phyloP scores from a whole-genome alignment of 345 rosid genomes.

The Brassica juncea region DNA sequence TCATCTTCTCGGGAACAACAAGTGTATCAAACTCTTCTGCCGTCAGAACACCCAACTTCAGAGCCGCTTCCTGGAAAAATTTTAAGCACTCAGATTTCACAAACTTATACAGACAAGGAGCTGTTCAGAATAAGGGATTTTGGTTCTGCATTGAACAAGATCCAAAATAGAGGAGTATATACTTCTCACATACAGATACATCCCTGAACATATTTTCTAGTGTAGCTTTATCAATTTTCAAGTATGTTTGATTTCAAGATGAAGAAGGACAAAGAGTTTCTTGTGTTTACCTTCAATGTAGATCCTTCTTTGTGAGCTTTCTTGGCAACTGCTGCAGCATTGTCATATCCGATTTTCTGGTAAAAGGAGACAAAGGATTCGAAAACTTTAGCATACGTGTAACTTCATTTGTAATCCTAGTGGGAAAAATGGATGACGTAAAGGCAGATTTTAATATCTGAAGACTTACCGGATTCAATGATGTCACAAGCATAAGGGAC shows the following conservation, averaged over 20 bases:
- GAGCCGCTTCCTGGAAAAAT: slow-evolving; percentile 70
- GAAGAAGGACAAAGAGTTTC: slow-evolving; percentile 1
- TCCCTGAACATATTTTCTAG: not conserved
- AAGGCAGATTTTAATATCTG: slow-evolving; percentile 3
- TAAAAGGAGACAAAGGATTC: slow-evolving; percentile 29
- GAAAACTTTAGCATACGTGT: not conserved
- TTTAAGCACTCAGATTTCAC: not conserved
- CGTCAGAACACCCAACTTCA: slow-evolving; percentile 70
- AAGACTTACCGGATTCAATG: slow-evolving; percentile 89
- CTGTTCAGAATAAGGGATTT: not conserved
- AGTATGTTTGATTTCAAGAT: not conserved
- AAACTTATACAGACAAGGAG: not conserved
- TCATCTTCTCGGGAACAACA: slow-evolving; percentile 96
- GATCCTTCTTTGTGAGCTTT: slow-evolving; percentile 92
- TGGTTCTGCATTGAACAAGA: not conserved
- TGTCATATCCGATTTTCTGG: slow-evolving; percentile 95
- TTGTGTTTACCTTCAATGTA: slow-evolving; percentile 73
- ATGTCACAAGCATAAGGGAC: slow-evolving; percentile 98
- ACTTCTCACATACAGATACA: not conserved
- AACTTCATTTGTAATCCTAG: not conserved
- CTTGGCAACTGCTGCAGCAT: slow-evolving; percentile 99
- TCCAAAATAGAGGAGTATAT: not conserved
- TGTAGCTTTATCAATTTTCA: not conserved
- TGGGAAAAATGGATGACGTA: not conserved
- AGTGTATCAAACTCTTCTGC: slow-evolving; percentile 84